Evolutionary conservation across 805 yeast genomes (phyloP), one percentile per base, ranked within the genome.

Genomic region (Candida cerambycidarum): DNA sequence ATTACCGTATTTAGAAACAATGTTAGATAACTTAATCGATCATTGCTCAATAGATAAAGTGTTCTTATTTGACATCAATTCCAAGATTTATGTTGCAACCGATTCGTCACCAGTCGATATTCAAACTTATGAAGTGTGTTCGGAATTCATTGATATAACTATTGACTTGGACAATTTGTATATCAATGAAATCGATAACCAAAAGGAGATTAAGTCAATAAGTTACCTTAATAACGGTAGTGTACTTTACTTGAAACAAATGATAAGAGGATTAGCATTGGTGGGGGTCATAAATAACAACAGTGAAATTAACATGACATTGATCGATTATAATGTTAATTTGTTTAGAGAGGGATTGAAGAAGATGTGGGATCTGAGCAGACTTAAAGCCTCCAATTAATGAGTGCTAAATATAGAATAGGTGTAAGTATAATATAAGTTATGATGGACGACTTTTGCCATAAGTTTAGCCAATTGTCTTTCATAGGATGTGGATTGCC

Each of bases 21-120:
- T 93, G 76, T 73, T 93, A 54, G 97, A 93, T 61, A 80, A 88
- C 50, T 69, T 93, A 46, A 90, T 92, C 51, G 89, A 87, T 49
- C 93, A 89, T 58, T 84, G 90, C 11, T 85, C 86, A 18, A 85
- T 93, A 47, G 99, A 93, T 52, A 93, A 93, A 67, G 92, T 93
- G 14, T 93, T 90, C 55, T 62, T 93, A 44, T 92, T 93, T 56
- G 99, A 93, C 59, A 80, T 92, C 18, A 86, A 87, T 56, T 85
- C 96, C 13, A 93, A 93, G 60, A 87, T 93, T 15, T 93, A 92
- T 59, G 89, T 92, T 38, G 97, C 97, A 4, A 92, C 98, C 0
- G 99, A 93, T 61, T 86, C 96, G 0, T 82, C 90, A 1, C 97
- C 98, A 0, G 96, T 92, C 30, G 98, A 92, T 64, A 85, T 89